A percentile compares a stretch with the other conserved stretches of the same genome.
These are phyloP conservation scores for Botrytis elliptica DNA, from an alignment of 2,329 filamentous ascomycete species.

Conservation along the genomic window DNA sequence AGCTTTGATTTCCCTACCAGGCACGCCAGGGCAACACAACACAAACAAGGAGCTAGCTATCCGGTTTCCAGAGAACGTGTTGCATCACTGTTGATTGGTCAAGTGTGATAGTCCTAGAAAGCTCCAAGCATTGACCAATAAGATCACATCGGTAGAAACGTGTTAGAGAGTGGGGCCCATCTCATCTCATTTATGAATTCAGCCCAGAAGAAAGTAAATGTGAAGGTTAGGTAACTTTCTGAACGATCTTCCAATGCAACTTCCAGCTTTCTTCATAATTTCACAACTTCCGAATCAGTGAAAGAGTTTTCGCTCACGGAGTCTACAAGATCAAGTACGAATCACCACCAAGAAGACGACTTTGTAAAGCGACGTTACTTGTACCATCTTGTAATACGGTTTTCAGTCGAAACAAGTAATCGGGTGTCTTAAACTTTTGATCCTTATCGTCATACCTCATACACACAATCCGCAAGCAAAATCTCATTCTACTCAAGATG, in stretches of 20 bases:
- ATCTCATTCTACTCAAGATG: slow-evolving; percentile 53
- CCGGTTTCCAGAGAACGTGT: not conserved
- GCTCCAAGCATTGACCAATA: slow-evolving; percentile 12
- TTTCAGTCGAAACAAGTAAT: not conserved
- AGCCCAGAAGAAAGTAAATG: not conserved
- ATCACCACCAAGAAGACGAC: not conserved
- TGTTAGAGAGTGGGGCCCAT: not conserved
- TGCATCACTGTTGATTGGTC: slow-evolving; percentile 5
- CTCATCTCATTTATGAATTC: not conserved
- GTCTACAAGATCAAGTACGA: not conserved
- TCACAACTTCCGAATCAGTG: not conserved
- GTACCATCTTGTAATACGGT: not conserved
- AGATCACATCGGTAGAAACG: not conserved
- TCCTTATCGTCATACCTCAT: slow-evolving; percentile 12
- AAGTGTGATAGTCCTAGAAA: not conserved
- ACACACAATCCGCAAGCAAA: not conserved
- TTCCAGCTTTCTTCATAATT: not conserved
- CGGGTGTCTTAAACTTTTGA: not conserved
- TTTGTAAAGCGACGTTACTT: not conserved
- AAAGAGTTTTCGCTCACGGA: not conserved
- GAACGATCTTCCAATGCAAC: not conserved
- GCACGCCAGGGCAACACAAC: not conserved
- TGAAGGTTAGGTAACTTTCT: not conserved
- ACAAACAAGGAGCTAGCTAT: not conserved
- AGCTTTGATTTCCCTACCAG: not conserved